A percentile compares a stretch with the other conserved stretches of the same genome.
phyloP scores from a whole-genome alignment of 805 yeast species.

The Candida wancherniae region DNA sequence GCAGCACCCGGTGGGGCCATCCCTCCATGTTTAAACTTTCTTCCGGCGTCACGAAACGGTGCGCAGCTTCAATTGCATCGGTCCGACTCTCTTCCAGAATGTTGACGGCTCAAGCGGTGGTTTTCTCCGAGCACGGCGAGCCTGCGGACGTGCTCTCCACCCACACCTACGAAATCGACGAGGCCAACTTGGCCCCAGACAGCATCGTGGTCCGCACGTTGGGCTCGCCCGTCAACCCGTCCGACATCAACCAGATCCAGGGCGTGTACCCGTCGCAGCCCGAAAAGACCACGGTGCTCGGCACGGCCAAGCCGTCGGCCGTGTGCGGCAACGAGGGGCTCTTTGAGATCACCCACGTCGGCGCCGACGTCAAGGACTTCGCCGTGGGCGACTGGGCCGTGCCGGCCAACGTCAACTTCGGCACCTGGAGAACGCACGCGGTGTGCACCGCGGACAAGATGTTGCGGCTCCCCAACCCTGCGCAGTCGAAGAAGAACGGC shows the following conservation, averaged over 20 bases:
- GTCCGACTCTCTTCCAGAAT: conserved; percentile 17
- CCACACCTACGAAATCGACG: conserved; percentile 49
- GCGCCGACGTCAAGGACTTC: conserved; percentile 13
- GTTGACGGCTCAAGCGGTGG: conserved; percentile 60
- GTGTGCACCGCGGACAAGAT: conserved; percentile 49
- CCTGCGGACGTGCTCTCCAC: conserved; percentile 52
- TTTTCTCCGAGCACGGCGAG: conserved; percentile 65
- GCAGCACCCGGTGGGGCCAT: no score
- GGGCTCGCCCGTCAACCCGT: conserved; percentile 41
- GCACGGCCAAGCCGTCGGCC: conserved; percentile 40
- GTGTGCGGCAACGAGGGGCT: conserved; percentile 20
- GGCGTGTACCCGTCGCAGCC: conserved; percentile 45
- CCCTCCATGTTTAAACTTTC: conserved; percentile 14
- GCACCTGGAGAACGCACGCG: conserved; percentile 89
- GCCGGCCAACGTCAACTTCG: conserved; percentile 72
- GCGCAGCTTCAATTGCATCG: conserved; percentile 5
- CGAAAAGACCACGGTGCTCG: conserved; percentile 48
- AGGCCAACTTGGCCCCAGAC: conserved; percentile 36
- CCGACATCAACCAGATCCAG: conserved; percentile 43
- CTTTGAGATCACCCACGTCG: conserved; percentile 17
- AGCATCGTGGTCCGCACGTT: conserved; percentile 28
- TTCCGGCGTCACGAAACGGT: conserved; percentile 3
- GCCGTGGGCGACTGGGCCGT: conserved; percentile 73
- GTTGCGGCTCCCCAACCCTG: conserved; percentile 52
- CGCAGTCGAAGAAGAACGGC: conserved; percentile 40